phyloP scores from a whole-genome alignment of 352 stramenopile genomes.

The Ophiocytium majus region DNA sequence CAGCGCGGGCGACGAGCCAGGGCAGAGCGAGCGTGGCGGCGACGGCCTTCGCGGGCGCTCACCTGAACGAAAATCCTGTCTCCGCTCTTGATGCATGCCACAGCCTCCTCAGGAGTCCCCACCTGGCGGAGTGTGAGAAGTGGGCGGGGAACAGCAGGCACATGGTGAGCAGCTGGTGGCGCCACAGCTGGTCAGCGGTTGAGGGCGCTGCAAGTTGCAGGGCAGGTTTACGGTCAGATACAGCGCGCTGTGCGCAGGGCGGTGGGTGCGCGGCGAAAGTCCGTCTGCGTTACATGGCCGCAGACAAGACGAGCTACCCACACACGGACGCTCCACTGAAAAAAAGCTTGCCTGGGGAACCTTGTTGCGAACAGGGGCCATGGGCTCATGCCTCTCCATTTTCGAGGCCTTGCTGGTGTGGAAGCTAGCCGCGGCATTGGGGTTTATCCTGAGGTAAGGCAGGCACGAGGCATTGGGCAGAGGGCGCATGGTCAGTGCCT shows the following conservation, averaged over 20 bases:
- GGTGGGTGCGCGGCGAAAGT: neutral
- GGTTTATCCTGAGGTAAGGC: neutral
- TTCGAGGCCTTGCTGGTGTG: neutral
- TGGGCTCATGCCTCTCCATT: constrained; percentile 29
- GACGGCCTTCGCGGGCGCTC: too few species aligned
- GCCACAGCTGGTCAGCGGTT: too few species aligned
- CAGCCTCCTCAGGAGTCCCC: constrained; percentile 48
- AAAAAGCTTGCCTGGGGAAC: neutral
- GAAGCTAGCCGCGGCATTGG: neutral
- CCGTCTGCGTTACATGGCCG: too few species aligned
- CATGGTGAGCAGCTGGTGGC: too few species aligned
- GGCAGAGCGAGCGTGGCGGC: too few species aligned
- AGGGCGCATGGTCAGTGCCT: neutral
- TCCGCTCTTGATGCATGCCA: constrained; percentile 48
- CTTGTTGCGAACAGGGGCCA: constrained; percentile 27
- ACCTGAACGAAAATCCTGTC: constrained; percentile 38
- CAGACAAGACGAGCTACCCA: neutral
- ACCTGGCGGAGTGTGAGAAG: neutral
- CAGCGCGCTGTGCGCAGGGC: neutral
- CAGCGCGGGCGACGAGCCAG: too few species aligned
- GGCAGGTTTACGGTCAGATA: neutral
- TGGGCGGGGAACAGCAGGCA: too few species aligned
- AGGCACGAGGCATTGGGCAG: too few species aligned
- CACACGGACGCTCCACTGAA: neutral
- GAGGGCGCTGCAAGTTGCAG: neutral